phyloP scores from a whole-genome alignment of 2,329 filamentous ascomycete genomes.

The Curvularia sp. region DNA sequence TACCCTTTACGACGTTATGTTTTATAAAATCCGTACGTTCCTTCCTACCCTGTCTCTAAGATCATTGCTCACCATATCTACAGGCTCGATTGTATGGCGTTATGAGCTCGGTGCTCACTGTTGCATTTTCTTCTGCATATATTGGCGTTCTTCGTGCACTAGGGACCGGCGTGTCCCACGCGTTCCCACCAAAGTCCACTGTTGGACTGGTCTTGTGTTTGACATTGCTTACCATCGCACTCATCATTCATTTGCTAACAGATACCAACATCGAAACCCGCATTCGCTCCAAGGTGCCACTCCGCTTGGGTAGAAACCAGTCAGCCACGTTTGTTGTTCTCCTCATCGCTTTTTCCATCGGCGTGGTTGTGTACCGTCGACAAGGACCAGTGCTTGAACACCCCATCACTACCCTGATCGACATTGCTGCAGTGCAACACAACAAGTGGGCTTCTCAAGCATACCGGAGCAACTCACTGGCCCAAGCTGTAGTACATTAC shows the following conservation, averaged over 20 bases:
- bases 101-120: slow-evolving; percentile 44
- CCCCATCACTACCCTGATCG: slow-evolving; percentile 63
- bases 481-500: slow-evolving; percentile 61
- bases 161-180: slow-evolving; percentile 41
- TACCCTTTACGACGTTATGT: slow-evolving; percentile 49
- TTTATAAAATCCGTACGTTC: slow-evolving; percentile 44
- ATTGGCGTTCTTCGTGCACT: slow-evolving; percentile 43
- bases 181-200: slow-evolving; percentile 46
- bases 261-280: slow-evolving; percentile 41
- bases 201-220: slow-evolving; percentile 39
- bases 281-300: slow-evolving; percentile 36
- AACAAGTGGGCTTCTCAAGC: slow-evolving; percentile 59
- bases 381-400: slow-evolving; percentile 56
- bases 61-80: slow-evolving; percentile 23
- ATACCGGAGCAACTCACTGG: slow-evolving; percentile 55
- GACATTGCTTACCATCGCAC: slow-evolving; percentile 41
- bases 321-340: slow-evolving; percentile 46
- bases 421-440: slow-evolving; percentile 57
- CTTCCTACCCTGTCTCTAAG: not conserved
- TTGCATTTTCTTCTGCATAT: slow-evolving; percentile 46
- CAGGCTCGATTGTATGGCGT: slow-evolving; percentile 45
- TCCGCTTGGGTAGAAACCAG: slow-evolving; percentile 45
- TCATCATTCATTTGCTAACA: slow-evolving; percentile 40
- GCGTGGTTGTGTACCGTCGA: slow-evolving; percentile 46
- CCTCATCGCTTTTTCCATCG: slow-evolving; percentile 49